Evolutionary conservation across 2,329 filamentous ascomycete genomes (phyloP), one percentile per base, ranked within the genome.

Genomic region (Neofusicoccum kwambonambiense): DNA sequence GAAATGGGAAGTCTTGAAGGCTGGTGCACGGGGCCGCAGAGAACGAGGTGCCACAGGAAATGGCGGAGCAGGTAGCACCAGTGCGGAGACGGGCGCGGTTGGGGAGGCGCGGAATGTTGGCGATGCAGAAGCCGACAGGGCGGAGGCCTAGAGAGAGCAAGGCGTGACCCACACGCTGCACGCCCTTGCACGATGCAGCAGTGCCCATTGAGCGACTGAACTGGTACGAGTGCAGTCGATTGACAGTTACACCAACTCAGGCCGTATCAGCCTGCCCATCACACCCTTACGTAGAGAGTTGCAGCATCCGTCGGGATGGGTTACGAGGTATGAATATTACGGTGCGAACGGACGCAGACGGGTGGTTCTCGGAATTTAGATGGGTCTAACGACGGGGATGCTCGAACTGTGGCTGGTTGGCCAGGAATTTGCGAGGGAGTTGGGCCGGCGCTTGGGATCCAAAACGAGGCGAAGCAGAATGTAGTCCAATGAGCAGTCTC

Each of bases 1-100:
- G 64, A 83, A 87, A 66, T 91, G 88, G 87, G 88, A 90, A 75
- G 86, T 86, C 69, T 75, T 91, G 69, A 90, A 90, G 75, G 86
- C 87, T 52, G 86, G 86, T 0, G 88, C 88, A 2, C 63, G 75
- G 61, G 75, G 74, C 68, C 74, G 75, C 15, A 49, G 64, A 17
- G 64, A 65, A 31, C 54, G 65, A 31, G 62, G 62, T 42, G 44
- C 51, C 3, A n/a, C 27, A 19, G 62, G 50, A 12, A 44, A 42
- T 52, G 50, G 61, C 34, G 51, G 17, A 37, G 61, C 42, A 37
- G 44, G 62, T 42, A 39, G 52, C 44, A 58, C 49, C 3, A n/a
- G 56, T 45, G 56, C 22, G 54, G 54, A 58, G 54, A 58, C 57
- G 17, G 17, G 41, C 44, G 57, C 45, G 58, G 58, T 45, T 31